Evolutionary conservation across 2,329 filamentous ascomycete species (phyloP), one percentile per base, ranked within the genome.

Genomic region (Fusarium sp.): DNA sequence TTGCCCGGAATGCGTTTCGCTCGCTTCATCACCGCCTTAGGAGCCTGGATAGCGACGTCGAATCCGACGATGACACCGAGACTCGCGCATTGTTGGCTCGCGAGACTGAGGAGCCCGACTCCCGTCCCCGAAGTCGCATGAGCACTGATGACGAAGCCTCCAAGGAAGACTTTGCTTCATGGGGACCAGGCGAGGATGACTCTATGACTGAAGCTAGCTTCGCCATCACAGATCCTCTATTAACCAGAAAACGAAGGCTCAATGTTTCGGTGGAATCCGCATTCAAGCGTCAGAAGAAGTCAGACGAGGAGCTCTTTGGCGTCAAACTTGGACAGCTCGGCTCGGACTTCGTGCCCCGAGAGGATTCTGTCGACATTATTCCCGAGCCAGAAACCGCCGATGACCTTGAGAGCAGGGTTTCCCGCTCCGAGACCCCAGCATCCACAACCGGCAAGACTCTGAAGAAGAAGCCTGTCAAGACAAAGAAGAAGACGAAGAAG

Each of bases 31-130:
- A 97, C 80, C 80, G 81, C 86, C 93, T 81, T 81, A 88, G 39
- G 86, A 89, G 78, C 90, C 81, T 72, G 80, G 88, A 79, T 82
- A 88, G 77, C 91, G 88, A 83, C 88, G 92, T 92, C n/a, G 94
- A 98, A 78, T 97, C 94, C 0, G 95, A 97, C 70, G 95, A 97
- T 71, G 94, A 98, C 60, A 83, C 80, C 2, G 88, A 89, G 68
- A 88, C 88, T 48, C 82, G 83, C 40, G 82, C 82, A 36, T 62
- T 80, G 31, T 89, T 92, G 12, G 89, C 88, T 12, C 87, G 91
- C 47, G 94, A 95, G 77, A 97, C 93, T 0, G 95, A 97, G 77
- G 95, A 96, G 70, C 90, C 90, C 36, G 95, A 96, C 65, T 97
- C 93, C 68, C 89, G 92, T 43, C 92, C 92, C 51, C 90, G 91